phyloP scores from a whole-genome alignment of 2,329 filamentous ascomycete genomes.

The Alternaria tenuissima region DNA sequence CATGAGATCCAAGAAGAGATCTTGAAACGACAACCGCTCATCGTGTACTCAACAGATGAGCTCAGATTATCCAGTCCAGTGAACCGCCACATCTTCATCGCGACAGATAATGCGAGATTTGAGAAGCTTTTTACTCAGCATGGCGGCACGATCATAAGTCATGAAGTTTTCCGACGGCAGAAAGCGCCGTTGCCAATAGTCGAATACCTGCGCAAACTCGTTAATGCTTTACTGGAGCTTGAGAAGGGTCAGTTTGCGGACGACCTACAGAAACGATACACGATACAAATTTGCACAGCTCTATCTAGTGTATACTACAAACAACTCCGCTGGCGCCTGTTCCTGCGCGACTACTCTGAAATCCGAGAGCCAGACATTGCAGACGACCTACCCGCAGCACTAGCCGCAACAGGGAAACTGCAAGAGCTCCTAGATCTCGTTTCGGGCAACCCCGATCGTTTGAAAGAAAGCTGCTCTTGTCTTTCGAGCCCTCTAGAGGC shows the following conservation, averaged over 20 bases:
- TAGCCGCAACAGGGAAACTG: background rate
- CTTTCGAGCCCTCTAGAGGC: background rate
- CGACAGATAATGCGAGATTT: slow-evolving; percentile 3
- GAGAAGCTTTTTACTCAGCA: slow-evolving; percentile 8
- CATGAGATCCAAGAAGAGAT: slow-evolving; percentile 9
- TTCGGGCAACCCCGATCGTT: background rate
- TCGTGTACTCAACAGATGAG: background rate
- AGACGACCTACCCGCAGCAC: slow-evolving; percentile 1
- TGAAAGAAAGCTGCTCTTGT: background rate
- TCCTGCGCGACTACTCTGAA: background rate
- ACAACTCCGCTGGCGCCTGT: background rate
- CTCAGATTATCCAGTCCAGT: background rate
- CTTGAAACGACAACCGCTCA: background rate
- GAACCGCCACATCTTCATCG: background rate
- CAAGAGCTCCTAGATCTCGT: background rate
- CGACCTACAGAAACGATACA: slow-evolving; percentile 4
- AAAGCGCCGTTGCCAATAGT: background rate
- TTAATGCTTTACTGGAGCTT: background rate
- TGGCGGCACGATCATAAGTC: slow-evolving; percentile 4
- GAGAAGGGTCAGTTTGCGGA: background rate
- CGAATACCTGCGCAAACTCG: background rate
- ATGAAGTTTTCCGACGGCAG: background rate
- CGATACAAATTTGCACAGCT: slow-evolving; percentile 3
- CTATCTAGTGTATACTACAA: slow-evolving; percentile 2
- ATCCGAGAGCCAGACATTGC: background rate